Base-by-base conservation (phyloP, 129 eudicot species). In the Flaveria robusta region DNA sequence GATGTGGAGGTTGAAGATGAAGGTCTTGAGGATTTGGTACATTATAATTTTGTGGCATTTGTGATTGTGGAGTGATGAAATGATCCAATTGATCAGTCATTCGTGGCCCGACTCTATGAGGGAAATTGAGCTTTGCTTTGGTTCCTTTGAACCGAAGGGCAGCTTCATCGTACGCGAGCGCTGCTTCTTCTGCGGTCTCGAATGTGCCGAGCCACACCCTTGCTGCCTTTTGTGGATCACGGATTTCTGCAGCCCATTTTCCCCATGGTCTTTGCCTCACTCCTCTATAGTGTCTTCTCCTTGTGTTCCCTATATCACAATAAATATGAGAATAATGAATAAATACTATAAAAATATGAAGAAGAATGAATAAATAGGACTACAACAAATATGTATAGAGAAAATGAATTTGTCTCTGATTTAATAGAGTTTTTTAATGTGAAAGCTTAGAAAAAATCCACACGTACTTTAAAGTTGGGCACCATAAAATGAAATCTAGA, bases 221-320 rank as follows among this genome's bases (percentile, higher is more conserved):
- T 10, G 95, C 92, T 13, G 95, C 97, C 84, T 91, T 91, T 68
- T 85, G 85, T 2, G 95, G 97, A 41, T 88, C 97, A 0, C 97
- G 85, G 5, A 91, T 91, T 70, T 91, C 97, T 1, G 97, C 97
- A 0, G 97, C 97, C 97, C 97, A 91, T 75, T 91, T 91, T 0
- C 97, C 93, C 97, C 97, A 91, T 3, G 97, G 97, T 74, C 97
- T 83, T 70, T 88, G 95, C 75, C 97, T 77, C 47, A 91, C 97
- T 59, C 97, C 97, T 83, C 97, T 91, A 70, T 91, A 88, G 73
- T 88, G 94, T 60, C 74, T 88, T 74, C 74, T 80, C 69, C 84
- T 81, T 64, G 65, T 70, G 74, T 55, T 84, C 56, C n/a, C 46
- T 71, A 51, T 14, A 64, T 64, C 37, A 14, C 9, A 8, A 34